phyloP scores from a whole-genome alignment of 1,284 basidiomycete genomes.

The Trichosporon asahii region DNA sequence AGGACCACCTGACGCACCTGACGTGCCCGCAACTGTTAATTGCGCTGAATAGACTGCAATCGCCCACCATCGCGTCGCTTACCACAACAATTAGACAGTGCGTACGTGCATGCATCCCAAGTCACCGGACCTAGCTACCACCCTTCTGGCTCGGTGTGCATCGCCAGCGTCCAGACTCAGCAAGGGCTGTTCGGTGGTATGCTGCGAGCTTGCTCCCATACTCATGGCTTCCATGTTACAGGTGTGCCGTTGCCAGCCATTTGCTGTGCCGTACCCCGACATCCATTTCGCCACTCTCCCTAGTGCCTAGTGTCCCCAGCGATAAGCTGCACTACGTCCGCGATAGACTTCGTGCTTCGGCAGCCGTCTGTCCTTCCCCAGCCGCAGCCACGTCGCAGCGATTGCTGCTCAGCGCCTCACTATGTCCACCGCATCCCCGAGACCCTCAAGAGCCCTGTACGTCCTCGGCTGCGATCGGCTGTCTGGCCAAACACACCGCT shows the following conservation, averaged over 20 bases:
- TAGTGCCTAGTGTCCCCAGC: background rate
- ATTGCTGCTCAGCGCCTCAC: background rate
- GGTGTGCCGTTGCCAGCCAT: background rate
- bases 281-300: background rate
- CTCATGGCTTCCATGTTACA: background rate
- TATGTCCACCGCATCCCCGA: background rate
- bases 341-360: background rate
- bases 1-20: slow-evolving; percentile 2
- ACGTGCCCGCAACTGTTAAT: background rate
- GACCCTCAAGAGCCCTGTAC: background rate
- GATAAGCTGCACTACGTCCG: background rate
- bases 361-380: background rate
- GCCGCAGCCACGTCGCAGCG: background rate
- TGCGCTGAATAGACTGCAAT: background rate
- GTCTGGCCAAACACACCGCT: background rate
- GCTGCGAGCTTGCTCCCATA: background rate
- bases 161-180: background rate
- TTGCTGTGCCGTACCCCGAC: background rate
- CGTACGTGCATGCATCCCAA: background rate
- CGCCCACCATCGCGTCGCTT: background rate
- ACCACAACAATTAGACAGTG: background rate
- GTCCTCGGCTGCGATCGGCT: slow-evolving; percentile 1
- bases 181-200: background rate
- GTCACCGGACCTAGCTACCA: background rate
- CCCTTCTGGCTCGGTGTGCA: background rate